Percentiles rank a stretch among this genome's conserved stretches.
phyloP scores from a whole-genome alignment of 139 green algal species.

The Asterochloris sp. region DNA sequence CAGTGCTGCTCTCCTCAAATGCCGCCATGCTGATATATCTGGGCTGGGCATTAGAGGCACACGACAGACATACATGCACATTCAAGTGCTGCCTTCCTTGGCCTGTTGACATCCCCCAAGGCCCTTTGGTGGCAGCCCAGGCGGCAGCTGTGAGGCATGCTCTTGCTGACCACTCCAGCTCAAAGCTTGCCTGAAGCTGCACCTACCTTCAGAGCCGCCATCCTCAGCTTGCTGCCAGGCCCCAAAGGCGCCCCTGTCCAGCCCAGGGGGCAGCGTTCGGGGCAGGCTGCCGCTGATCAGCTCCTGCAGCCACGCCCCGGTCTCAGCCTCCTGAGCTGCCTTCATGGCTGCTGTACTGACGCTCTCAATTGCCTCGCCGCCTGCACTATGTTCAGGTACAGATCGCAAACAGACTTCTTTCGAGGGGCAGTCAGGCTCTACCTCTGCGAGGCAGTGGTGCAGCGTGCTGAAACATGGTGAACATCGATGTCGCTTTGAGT shows the following conservation, averaged over 20 bases:
- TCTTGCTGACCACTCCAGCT: too few relatives aligned
- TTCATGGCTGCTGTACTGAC: slow-evolving; percentile 27
- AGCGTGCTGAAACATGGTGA: background rate
- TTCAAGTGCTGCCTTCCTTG: too few relatives aligned
- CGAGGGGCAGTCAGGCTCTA: background rate
- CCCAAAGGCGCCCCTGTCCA: slow-evolving; percentile 53
- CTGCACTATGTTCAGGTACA: slow-evolving; percentile 3
- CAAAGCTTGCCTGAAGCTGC: too few relatives aligned
- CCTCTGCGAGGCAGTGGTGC: background rate
- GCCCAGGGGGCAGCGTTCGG: slow-evolving; percentile 38
- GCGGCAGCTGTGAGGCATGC: too few relatives aligned
- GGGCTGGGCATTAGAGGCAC: too few relatives aligned
- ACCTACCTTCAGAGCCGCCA: too few relatives aligned
- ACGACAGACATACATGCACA: too few relatives aligned
- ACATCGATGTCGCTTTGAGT: background rate
- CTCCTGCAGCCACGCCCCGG: slow-evolving; percentile 48
- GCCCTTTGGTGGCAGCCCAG: too few relatives aligned
- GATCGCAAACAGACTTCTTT: background rate
- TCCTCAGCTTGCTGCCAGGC: slow-evolving; percentile 23
- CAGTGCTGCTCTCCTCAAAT: too few relatives aligned
- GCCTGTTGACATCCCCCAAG: too few relatives aligned
- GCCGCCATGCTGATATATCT: too few relatives aligned
- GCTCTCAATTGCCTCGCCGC: slow-evolving; percentile 39
- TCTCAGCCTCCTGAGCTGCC: slow-evolving; percentile 46
- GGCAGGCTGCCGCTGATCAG: slow-evolving; percentile 28